Conservation (phyloP, 106 monocot genomes). For the Vanilla planifolia region DNA sequence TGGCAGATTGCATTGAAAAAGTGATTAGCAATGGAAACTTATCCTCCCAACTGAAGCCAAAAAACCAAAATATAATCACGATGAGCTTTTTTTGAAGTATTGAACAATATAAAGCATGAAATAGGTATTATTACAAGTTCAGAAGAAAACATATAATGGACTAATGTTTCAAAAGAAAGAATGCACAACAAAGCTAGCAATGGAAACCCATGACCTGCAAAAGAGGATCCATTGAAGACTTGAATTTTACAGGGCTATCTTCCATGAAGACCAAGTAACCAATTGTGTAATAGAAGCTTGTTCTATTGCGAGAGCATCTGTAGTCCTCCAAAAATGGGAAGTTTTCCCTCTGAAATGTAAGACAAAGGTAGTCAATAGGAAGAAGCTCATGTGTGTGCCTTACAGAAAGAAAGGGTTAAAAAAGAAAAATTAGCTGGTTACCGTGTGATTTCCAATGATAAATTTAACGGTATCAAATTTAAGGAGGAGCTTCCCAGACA, state of each 20-base stretch:
- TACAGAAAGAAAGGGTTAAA: background rate
- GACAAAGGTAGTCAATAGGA: background rate
- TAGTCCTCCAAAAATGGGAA: conserved; percentile 92
- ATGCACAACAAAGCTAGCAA: background rate
- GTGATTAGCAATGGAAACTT: no score
- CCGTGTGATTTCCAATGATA: conserved; percentile 85
- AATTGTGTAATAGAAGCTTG: conserved; percentile 90
- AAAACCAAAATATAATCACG: no score
- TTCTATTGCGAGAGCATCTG: conserved; percentile 82
- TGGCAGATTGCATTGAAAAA: no score
- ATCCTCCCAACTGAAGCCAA: no score
- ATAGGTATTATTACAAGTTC: no score
- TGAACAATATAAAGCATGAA: no score
- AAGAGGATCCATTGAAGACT: conserved; percentile 94
- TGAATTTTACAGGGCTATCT: conserved; percentile 90
- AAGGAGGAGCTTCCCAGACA: conserved; percentile 98
- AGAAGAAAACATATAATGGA: no score
- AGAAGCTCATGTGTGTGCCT: no score
- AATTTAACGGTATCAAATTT: conserved; percentile 91
- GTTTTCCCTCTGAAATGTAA: conserved; percentile 65
- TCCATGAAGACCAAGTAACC: conserved; percentile 98
- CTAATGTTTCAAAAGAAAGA: background rate
- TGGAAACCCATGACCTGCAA: conserved; percentile 36
- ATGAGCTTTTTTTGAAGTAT: no score
- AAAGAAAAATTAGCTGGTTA: conserved; percentile 16